phyloP scores from a whole-genome alignment of 306 rosid species.

The Cotoneaster glaucophyllus region DNA sequence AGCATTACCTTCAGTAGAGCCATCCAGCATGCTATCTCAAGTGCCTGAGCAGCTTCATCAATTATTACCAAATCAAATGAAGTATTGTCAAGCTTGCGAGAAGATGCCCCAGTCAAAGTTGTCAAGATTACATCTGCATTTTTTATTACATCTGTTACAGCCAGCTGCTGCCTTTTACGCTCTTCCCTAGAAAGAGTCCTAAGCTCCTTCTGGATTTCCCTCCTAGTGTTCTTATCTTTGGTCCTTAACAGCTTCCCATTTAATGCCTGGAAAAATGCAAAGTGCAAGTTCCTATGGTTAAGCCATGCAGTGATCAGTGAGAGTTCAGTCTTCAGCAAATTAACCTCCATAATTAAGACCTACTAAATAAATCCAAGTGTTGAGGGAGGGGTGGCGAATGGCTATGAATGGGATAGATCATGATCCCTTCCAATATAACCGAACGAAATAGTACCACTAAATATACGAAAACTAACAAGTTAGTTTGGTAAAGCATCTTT shows the following conservation, averaged over 20 bases:
- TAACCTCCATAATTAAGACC: not conserved
- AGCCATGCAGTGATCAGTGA: not conserved
- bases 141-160: conserved; percentile 85
- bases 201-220: conserved; percentile 94
- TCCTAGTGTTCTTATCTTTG: conserved; percentile 71
- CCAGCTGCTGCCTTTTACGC: conserved; percentile 93
- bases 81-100: conserved; percentile 66
- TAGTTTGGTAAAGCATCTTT: not conserved
- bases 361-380: not conserved
- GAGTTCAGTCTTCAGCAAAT: not conserved
- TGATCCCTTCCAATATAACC: not conserved
- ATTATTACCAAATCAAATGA: conserved; percentile 94
- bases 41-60: conserved; percentile 99
- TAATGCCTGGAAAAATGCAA: conserved; percentile 51
- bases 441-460: not conserved
- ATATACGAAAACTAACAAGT: not conserved
- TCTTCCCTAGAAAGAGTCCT: conserved; percentile 86
- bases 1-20: conserved; percentile 76
- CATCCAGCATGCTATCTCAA: conserved; percentile 96
- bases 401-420: not conserved
- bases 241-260: conserved; percentile 92
- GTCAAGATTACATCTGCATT: conserved; percentile 81
- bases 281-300: not conserved
- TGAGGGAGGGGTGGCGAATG: not conserved
- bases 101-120: conserved; percentile 79